Base-by-base conservation (phyloP, 225 moss, liverwort and hornwort genomes). In the Marchantia paleacea region DNA sequence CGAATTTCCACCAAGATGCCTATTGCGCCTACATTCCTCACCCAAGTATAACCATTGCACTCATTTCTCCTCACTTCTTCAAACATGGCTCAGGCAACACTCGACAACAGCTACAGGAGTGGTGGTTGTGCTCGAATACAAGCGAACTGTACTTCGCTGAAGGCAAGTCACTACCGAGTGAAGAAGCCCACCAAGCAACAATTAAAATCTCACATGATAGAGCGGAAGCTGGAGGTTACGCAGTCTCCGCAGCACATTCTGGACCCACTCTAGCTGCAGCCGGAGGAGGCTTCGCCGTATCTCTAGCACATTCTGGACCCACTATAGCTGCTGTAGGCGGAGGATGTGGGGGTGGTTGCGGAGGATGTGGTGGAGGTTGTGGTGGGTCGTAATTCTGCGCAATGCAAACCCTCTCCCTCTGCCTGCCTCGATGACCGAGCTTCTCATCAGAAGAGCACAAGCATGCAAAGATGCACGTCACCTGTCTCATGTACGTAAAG, bases 41-140 rank as follows among this genome's bases (percentile, higher is more conserved):
- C 26, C n/a, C n/a, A 66, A 66, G 66, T 66, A 28, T 5, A 19
- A 57, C 14, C 19, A 16, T 66, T 11, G 52, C 73, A 73, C 73
- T 49, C 52, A 50, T 15, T 53, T 70, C 47, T 29, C 47, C 13
- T 70, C 48, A 18, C 39, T 70, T 48, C 14, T 16, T 70, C 57
- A 22, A 47, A 48, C 69, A 70, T 70, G 69, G 52, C 52, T 72
- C 69, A 79, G 79, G 79, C 22, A 79, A 70, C 69, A 54, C 79
- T 55, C 53, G 79, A 69, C 69, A 79, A 70, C 18, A 47, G 18
- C 47, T 48, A 54, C 53, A 69, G 39, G 57, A 71, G 53, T 79
- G 79, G 79, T 79, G 79, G 79, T 52, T 55, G 20, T 55, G 53
- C 12, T 79, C 79, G 18, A 47, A 31, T 30, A 54, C 20, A 4